Evolutionary conservation across 2,329 filamentous ascomycete species (phyloP).

Genomic region (Ophiocordyceps camponoti-saundersi): DNA sequence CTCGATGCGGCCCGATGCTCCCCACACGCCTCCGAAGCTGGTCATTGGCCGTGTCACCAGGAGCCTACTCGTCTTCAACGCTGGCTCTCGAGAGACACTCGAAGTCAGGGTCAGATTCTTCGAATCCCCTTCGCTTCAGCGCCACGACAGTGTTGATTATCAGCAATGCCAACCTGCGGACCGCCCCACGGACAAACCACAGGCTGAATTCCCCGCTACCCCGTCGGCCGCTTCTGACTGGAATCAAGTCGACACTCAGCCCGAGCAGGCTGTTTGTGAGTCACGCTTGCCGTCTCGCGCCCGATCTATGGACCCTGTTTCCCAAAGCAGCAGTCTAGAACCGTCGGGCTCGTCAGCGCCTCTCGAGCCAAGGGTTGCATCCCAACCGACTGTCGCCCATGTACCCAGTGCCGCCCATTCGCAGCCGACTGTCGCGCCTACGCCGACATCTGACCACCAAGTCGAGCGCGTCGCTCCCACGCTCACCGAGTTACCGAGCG

Average conservation of each 20-base stretch:
- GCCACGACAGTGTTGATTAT: constrained; percentile 9
- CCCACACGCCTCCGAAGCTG: constrained; percentile 46
- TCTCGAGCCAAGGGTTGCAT: constrained; percentile 5
- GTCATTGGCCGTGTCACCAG: constrained; percentile 84
- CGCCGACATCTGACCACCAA: constrained; percentile 8
- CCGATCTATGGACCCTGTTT: constrained; percentile 13
- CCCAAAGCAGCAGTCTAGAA: constrained; percentile 7
- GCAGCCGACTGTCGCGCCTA: neutral
- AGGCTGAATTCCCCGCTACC: constrained; percentile 18
- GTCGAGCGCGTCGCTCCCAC: constrained; percentile 18
- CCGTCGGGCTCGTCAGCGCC: constrained; percentile 9
- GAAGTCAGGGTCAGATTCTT: constrained; percentile 86
- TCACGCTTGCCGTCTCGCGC: constrained; percentile 20
- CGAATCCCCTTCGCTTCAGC: constrained; percentile 46
- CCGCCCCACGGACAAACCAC: constrained; percentile 4
- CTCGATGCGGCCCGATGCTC: constrained; percentile 16
- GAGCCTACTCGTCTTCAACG: constrained; percentile 70
- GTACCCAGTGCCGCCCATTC: neutral
- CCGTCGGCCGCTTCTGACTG: constrained; percentile 56
- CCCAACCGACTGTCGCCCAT: neutral
- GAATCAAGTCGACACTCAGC: constrained; percentile 54
- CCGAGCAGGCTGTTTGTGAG: constrained; percentile 17
- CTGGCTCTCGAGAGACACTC: constrained; percentile 69
- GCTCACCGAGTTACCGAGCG: constrained; percentile 9
- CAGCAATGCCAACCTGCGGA: neutral